phyloP scores from a whole-genome alignment of 805 yeast genomes.

The Yamadazyma scolyti region DNA sequence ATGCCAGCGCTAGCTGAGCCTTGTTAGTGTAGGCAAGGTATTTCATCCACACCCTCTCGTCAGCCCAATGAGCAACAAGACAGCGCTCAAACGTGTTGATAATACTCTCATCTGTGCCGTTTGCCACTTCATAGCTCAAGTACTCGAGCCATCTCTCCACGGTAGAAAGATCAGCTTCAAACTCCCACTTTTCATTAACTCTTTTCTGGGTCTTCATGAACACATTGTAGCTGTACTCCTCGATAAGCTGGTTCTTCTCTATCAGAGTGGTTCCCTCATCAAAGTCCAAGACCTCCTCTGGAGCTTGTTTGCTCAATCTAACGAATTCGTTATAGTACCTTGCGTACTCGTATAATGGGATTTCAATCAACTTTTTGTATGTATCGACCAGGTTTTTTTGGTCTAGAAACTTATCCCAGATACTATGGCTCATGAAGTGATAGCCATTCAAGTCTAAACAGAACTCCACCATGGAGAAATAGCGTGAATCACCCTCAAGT shows the following conservation, averaged over 20 bases:
- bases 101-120: conserved; percentile 18
- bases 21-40: conserved; percentile 54
- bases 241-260: conserved; percentile 40
- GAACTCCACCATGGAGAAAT: conserved; percentile 2
- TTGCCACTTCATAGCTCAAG: conserved; percentile 47
- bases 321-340: conserved; percentile 57
- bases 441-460: conserved; percentile 47
- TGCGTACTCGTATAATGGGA: conserved; percentile 87
- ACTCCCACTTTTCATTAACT: conserved; percentile 65
- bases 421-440: conserved; percentile 71
- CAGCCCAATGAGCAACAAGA: conserved; percentile 61
- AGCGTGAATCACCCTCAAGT: conserved; percentile 17
- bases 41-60: conserved; percentile 63
- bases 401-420: conserved; percentile 74
- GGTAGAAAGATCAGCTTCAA: conserved; percentile 61
- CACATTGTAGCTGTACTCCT: conserved; percentile 39
- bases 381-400: conserved; percentile 20
- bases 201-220: conserved; percentile 46
- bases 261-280: conserved; percentile 22
- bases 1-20: conserved; percentile 12
- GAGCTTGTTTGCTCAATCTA: conserved; percentile 32
- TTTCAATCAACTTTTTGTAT: conserved; percentile 42
- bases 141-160: conserved; percentile 62
- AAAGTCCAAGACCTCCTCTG: conserved; percentile 11
- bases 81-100: conserved; percentile 66